These are phyloP conservation scores for Hyparrhenia diplandra DNA, from an alignment of 176 grass and related monocot species.

Conservation along the genomic window DNA sequence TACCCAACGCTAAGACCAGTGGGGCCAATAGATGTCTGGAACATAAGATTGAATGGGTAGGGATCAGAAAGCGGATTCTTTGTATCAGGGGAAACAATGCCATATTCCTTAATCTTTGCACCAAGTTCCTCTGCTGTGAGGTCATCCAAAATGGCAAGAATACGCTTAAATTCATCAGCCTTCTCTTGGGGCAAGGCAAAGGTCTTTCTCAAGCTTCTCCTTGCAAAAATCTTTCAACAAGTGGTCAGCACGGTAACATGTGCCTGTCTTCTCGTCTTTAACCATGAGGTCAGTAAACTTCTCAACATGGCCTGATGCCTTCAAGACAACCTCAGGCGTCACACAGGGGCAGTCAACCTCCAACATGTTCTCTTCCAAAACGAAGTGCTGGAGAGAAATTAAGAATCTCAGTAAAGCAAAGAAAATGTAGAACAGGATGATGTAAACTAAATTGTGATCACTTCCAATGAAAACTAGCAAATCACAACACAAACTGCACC, in stretches of 20 bases:
- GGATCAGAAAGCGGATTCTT: slow-evolving; percentile 73
- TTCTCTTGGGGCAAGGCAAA: slow-evolving; percentile 52
- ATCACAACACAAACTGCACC: background rate
- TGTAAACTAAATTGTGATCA: background rate
- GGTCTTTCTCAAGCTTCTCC: slow-evolving; percentile 81
- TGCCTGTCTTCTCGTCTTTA: slow-evolving; percentile 83
- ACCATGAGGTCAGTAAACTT: slow-evolving; percentile 94
- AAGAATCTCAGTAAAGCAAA: background rate
- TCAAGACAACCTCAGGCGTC: slow-evolving; percentile 65
- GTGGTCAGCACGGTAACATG: slow-evolving; percentile 78
- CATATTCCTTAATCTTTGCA: slow-evolving; percentile 70
- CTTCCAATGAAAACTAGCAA: background rate
- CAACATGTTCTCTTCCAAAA: slow-evolving; percentile 85
- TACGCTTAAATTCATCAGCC: slow-evolving; percentile 53
- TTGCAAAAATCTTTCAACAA: slow-evolving; percentile 81
- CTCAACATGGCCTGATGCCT: slow-evolving; percentile 82
- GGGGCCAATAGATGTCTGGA: slow-evolving; percentile 84
- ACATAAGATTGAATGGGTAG: slow-evolving; percentile 91
- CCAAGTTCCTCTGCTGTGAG: slow-evolving; percentile 63
- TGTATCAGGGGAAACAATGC: slow-evolving; percentile 67
- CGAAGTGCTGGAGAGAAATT: slow-evolving; percentile 57
- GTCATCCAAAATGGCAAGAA: slow-evolving; percentile 62
- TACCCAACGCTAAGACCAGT: slow-evolving; percentile 70
- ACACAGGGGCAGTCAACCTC: slow-evolving; percentile 88
- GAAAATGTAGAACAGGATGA: background rate